Evolutionary conservation across 768 basidiomycete species (phyloP).

Genomic region (Termitomyces heimii): DNA sequence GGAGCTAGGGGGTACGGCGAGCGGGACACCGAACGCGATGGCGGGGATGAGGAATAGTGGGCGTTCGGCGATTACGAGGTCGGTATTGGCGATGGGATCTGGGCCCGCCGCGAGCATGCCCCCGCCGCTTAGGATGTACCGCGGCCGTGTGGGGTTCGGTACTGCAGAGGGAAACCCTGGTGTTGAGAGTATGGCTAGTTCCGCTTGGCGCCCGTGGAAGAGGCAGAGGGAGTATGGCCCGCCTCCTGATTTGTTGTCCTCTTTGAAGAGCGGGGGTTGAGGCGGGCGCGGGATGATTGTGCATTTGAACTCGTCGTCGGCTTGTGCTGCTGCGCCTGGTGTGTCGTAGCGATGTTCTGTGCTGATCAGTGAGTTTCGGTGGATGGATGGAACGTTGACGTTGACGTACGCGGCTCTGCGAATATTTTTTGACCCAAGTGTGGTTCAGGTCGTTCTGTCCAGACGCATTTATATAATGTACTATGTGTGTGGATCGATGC

Average conservation of each 20-base stretch:
- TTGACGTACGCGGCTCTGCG: too few species aligned
- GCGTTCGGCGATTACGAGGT: constrained; percentile 18
- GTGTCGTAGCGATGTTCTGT: not conserved
- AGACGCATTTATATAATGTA: too few species aligned
- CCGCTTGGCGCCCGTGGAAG: not conserved
- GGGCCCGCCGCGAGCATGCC: constrained; percentile 4
- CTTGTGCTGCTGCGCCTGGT: not conserved
- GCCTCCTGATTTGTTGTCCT: not conserved
- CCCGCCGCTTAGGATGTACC: not conserved
- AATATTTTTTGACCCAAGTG: too few species aligned
- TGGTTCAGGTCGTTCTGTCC: too few species aligned
- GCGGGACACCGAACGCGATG: not conserved
- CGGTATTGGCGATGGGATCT: not conserved
- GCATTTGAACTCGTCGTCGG: not conserved
- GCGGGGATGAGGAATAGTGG: constrained; percentile 25
- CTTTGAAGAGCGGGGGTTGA: not conserved
- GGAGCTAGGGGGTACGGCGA: not conserved
- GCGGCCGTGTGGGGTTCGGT: not conserved
- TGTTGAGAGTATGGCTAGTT: not conserved
- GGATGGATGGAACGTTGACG: too few species aligned
- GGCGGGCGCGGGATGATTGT: not conserved
- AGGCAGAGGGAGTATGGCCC: not conserved
- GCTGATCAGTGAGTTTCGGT: too few species aligned
- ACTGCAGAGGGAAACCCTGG: constrained; percentile 8
- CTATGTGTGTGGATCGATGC: too few species aligned